Base-by-base conservation (phyloP, 179 eudicot species). In the Dionaea muscipula region DNA sequence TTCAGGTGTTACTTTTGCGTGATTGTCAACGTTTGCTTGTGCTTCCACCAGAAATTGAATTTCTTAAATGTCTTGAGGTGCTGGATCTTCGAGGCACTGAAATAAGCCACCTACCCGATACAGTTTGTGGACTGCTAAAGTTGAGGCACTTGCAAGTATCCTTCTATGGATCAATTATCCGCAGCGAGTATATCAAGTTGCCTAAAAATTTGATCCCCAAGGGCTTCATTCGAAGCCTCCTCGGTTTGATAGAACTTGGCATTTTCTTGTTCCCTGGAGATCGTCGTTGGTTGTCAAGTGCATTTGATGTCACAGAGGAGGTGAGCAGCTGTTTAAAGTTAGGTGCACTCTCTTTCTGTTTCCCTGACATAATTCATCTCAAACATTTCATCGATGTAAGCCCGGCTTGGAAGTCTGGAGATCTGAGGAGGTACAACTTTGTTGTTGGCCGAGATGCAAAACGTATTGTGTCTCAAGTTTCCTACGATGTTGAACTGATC, bases 61-160 rank as follows among this genome's bases (percentile, higher is more conserved):
- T 22, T 44, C 68, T 69, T 16, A 60, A 55, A 45, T 11, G 26
- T 45, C 60, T 73, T 18, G 21, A 65, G 64, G 61, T 73, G 61
- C 74, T 73, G 53, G 71, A 73, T 57, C 65, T 73, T 22, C 53
- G 46, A 22, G 74, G 73, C 28, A 73, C 73, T 10, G 62, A 69
- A 47, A 25, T 73, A 16, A 47, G 24, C 33, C 27, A 62, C 41
- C 57, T 68, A 24, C 78, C 74, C 35, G 65, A 43, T 33, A 57
- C 47, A 23, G 33, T 69, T 44, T 41, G 57, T 26, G 44, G 45
- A 53, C 48, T 72, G 60, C 23, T n/a, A 10, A 48, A 28, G 20
- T 52, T 72, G n/a, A 60, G 47, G 56, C 41, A 27, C 22, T 59
- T 72, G 62, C 57, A 43, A 24, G 60, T 72, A 35, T 65, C 68